A percentile compares a stretch with the other conserved stretches of the same genome.
phyloP scores from a whole-genome alignment of 306 rosid genomes.

The Sesbania bispinosa region DNA sequence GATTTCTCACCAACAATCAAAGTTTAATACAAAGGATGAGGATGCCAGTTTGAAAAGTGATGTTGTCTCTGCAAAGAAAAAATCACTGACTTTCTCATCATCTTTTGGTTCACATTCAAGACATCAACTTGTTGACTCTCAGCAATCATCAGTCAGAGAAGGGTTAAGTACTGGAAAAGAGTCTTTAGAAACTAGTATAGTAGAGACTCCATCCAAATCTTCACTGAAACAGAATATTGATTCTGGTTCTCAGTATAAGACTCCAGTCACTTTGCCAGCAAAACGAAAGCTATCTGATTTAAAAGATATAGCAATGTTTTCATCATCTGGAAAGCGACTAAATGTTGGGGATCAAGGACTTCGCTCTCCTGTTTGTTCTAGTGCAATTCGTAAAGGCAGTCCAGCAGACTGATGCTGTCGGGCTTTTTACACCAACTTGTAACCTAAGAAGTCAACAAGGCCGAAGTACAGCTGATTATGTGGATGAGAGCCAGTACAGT shows the following conservation, averaged over 20 bases:
- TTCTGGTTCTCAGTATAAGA: conserved; percentile 65
- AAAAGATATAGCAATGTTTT: conserved; percentile 55
- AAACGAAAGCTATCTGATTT: conserved; percentile 73
- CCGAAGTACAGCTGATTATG: conserved; percentile 48
- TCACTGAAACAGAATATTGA: conserved; percentile 44
- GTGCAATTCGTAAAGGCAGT: conserved; percentile 48
- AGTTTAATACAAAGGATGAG: conserved; percentile 51
- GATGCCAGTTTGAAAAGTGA: conserved; percentile 53
- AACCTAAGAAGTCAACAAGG: conserved; percentile 53
- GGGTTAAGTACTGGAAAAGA: conserved; percentile 45
- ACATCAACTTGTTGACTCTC: conserved; percentile 51
- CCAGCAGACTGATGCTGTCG: conserved; percentile 49
- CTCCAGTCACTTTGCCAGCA: conserved; percentile 62
- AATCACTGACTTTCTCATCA: conserved; percentile 64
- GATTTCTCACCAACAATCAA: conserved; percentile 64
- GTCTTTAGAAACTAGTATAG: conserved; percentile 37
- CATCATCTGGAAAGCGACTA: conserved; percentile 66
- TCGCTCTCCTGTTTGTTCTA: conserved; percentile 68
- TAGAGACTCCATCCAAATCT: conserved; percentile 48
- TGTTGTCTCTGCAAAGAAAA: conserved; percentile 55
- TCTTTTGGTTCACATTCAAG: conserved; percentile 63
- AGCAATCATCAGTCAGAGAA: conserved; percentile 41
- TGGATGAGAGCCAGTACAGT: conserved; percentile 61
- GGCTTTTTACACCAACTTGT: conserved; percentile 56
- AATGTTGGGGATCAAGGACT: conserved; percentile 70